Evolutionary conservation across 495 filamentous ascomycete species (phyloP).

Genomic region (Penicillium lividum): DNA sequence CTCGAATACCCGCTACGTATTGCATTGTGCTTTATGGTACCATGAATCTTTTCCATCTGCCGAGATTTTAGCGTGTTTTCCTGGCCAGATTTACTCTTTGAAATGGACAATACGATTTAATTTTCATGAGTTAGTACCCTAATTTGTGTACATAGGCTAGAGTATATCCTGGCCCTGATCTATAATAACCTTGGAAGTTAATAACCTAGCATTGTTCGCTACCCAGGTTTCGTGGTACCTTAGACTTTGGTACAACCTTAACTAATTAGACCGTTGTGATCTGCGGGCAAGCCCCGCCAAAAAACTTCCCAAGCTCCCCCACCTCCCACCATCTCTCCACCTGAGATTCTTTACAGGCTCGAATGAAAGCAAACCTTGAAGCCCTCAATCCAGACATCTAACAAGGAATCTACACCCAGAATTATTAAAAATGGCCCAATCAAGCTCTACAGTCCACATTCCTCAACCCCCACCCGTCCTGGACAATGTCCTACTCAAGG

Average conservation of each 20-base stretch:
- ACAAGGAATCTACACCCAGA: neutral
- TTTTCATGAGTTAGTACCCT: neutral
- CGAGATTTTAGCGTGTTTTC: conserved; percentile 22
- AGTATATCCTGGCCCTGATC: neutral
- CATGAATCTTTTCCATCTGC: conserved; percentile 22
- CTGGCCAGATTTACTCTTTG: conserved; percentile 6
- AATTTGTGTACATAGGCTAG: too few relatives aligned
- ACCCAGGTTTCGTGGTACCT: neutral
- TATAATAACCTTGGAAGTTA: neutral
- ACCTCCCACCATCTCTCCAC: conserved; percentile 7
- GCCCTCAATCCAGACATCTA: neutral
- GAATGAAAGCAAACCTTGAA: neutral
- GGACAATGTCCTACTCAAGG: conserved; percentile 43
- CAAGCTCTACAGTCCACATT: conserved; percentile 35
- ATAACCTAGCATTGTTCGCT: neutral
- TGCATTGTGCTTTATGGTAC: conserved; percentile 28
- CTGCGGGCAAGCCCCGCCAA: conserved; percentile 23
- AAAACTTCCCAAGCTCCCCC: conserved; percentile 25
- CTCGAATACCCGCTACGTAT: conserved; percentile 31
- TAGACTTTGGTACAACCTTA: neutral
- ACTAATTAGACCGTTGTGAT: conserved; percentile 21
- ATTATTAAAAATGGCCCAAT: conserved; percentile 29
- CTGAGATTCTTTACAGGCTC: neutral
- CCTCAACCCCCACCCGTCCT: conserved; percentile 37
- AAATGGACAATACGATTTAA: conserved; percentile 6